Evolutionary conservation across 2,329 filamentous ascomycete genomes (phyloP), one percentile per base, ranked within the genome.

Genomic region (Hypoxylon sp.): DNA sequence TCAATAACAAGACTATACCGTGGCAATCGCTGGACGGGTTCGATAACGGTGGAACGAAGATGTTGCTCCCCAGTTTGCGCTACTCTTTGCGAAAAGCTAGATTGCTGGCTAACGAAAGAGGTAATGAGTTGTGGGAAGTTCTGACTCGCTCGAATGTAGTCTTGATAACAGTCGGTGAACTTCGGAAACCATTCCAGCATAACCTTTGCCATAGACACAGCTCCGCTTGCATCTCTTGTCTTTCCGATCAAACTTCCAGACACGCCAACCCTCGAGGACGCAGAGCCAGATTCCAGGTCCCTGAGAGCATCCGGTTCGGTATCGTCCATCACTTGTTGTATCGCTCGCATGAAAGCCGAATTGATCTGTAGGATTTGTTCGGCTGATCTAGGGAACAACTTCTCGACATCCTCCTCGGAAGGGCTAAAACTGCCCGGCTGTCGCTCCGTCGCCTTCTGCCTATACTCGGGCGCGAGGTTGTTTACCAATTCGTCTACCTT

Each of bases 1-100:
- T 99, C 94, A 63, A 99, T 97, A 67, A 97, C 88, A 25, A 99
- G 78, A 65, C 91, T 97, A 73, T 99, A 99, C 17, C 94, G 87
- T 17, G 94, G 94, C 42, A 99, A 80, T 42, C 94, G 83, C 71
- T 99, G 94, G 0, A 99, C 92, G 2, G 94, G 94, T 71, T 99
- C 94, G 69, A 99, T 99, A 45, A 99, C 81, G 57, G 94, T 82
- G 3, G 94, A 97, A 37, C 90, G 91, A 44, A 97, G 81, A 49
- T 86, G 83, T 73, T 99, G 94, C 69, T 97, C 94, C 46, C 94
- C 93, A 2, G 88, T 88, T 58, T 92, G 85, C 42, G 90, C 84
- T 2, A 97, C 84, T 34, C 89, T 80, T 61, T 88, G 87, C 2
- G 88, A 88, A 68, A 96, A 93, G 64, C 88, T 92, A 2, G 91